Evolutionary conservation across 441 rosid species (phyloP), one percentile per base, ranked within the genome.

Genomic region (Pelargonium cotyledonis): DNA sequence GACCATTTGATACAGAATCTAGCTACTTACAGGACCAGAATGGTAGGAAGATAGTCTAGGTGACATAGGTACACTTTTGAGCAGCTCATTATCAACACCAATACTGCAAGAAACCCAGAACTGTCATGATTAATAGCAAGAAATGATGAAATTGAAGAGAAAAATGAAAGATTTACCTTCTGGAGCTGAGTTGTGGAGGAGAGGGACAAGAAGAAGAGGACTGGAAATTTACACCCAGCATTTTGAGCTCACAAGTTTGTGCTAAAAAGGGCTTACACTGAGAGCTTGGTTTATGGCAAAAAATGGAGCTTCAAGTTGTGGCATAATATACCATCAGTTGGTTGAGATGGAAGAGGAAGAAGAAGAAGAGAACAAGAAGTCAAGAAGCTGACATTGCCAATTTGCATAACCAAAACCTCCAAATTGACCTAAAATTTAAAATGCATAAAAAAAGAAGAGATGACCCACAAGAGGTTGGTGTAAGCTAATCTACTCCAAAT

Each of bases 21-120:
- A 65, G 51, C 55, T 63, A 81, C 89, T 77, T 74, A 90, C 96
- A 65, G 84, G 76, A 73, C 81, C 69, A 31, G 77, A 68, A 63
- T 55, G 77, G 72, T 73, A 57, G 66, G 85, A 79, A 47, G 60
- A 53, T 47, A 81, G 55, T 66, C 81, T 76, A 16, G 91, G 87
- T 57, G 88, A 81, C 72, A 65, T 35, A 47, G 77, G 70, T 66
- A 83, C 64, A 65, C 74, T 78, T 62, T 63, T 70, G 38, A 71
- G 76, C 68, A 68, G 70, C 73, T 81, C 84, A 67, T 63, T 76
- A 68, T 81, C 88, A 21, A 68, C 76, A 68, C 51, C 73, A 71
- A 53, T 15, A 10, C 94, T 86, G 80, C 61, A 57, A 82, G 61
- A 16, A 38, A 66, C 31, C 18, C 71, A 70, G 47, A 15, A 23